A percentile compares a stretch with the other conserved stretches of the same genome.
Conservation (phyloP, 345 rosid species). For the Microthlaspi erraticum region DNA sequence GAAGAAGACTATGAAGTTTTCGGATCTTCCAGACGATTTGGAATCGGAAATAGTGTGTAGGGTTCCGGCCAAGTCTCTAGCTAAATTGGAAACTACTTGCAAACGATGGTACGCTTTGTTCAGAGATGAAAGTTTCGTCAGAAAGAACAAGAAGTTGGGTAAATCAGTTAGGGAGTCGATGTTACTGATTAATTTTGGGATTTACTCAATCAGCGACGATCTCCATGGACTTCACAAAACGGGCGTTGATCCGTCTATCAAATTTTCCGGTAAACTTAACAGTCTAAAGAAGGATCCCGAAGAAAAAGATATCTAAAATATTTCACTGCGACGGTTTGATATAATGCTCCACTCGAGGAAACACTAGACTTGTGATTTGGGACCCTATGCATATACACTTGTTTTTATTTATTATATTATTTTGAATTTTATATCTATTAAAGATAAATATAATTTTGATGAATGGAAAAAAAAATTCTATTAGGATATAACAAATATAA, state of each 20-base stretch:
- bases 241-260: not conserved
- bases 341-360: not conserved
- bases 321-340: slow-evolving; percentile 10
- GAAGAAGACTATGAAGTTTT: too few relatives aligned
- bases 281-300: not conserved
- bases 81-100: not conserved
- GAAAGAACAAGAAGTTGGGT: not conserved
- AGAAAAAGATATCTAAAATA: not conserved
- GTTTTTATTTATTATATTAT: too few relatives aligned
- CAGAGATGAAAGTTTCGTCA: not conserved
- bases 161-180: not conserved
- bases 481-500: too few relatives aligned
- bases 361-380: not conserved
- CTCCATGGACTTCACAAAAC: not conserved
- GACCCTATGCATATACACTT: too few relatives aligned
- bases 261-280: not conserved
- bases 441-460: too few relatives aligned
- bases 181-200: not conserved
- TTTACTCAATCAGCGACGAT: not conserved
- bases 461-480: too few relatives aligned
- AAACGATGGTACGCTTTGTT: not conserved
- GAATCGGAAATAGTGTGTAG: slow-evolving; percentile 17
- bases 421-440: too few relatives aligned
- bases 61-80: slow-evolving; percentile 2
- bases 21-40: slow-evolving; percentile 1